These are phyloP conservation scores for Umbellularia californica DNA, from an alignment of 164 flowering plant genomes.

Conservation along the genomic window DNA sequence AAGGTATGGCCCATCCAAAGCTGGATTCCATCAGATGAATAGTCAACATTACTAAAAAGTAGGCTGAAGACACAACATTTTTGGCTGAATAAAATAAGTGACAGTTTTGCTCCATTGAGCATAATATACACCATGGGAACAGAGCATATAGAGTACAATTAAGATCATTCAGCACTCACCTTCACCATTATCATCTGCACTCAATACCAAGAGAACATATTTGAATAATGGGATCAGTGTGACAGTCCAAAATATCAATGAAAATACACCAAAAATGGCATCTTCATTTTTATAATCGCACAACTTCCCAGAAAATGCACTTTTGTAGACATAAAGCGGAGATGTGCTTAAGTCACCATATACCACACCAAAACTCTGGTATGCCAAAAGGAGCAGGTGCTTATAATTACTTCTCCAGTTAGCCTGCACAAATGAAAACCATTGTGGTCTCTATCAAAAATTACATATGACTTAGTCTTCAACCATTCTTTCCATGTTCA, in stretches of 20 bases:
- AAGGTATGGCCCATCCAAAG: neutral
- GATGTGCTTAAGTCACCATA: slow-evolving; percentile 69
- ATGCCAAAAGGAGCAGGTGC: slow-evolving; percentile 42
- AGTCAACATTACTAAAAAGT: neutral
- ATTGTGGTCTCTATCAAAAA: neutral
- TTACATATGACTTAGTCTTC: neutral
- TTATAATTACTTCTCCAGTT: slow-evolving; percentile 23
- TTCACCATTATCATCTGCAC: slow-evolving; percentile 75
- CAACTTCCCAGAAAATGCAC: slow-evolving; percentile 49
- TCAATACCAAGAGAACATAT: slow-evolving; percentile 53
- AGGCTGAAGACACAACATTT: neutral
- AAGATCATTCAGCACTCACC: slow-evolving; percentile 29
- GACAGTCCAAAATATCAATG: slow-evolving; percentile 76
- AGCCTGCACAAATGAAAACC: slow-evolving; percentile 32
- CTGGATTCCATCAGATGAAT: neutral
- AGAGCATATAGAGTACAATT: neutral
- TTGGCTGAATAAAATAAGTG: neutral
- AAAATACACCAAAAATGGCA: slow-evolving; percentile 60
- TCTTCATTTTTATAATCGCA: slow-evolving; percentile 41
- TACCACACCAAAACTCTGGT: slow-evolving; percentile 69
- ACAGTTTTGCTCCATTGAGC: neutral
- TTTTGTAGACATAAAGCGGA: slow-evolving; percentile 67
- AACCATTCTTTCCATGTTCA: neutral
- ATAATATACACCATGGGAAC: neutral
- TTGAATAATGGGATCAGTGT: slow-evolving; percentile 60